Evolutionary conservation across 306 rosid species (phyloP).

Genomic region (Cyclanthera cordifolia): DNA sequence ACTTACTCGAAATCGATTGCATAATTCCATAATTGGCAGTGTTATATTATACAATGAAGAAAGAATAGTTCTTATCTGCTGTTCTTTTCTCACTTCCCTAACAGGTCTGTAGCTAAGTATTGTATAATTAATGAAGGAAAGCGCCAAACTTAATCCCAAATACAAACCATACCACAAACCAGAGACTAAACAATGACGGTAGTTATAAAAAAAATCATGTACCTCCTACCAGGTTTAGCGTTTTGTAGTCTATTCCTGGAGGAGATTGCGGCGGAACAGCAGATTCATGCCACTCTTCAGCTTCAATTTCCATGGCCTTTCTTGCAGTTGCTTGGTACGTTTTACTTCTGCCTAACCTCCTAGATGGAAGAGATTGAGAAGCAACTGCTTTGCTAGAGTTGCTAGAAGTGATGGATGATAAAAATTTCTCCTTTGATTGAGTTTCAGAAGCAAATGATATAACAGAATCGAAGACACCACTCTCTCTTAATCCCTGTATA

Average conservation of each 20-base stretch:
- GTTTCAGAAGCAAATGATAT: constrained; percentile 60
- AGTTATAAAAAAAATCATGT: too few species aligned
- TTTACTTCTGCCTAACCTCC: constrained; percentile 32
- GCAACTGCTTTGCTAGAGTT: constrained; percentile 57
- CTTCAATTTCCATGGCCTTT: constrained; percentile 41
- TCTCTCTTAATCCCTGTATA: constrained; percentile 73
- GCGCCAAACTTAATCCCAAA: too few species aligned
- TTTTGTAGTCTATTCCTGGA: too few species aligned
- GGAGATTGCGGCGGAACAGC: constrained; percentile 84
- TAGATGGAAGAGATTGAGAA: constrained; percentile 56
- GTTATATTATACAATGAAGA: too few species aligned
- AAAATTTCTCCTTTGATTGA: constrained; percentile 62
- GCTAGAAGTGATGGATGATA: constrained; percentile 56
- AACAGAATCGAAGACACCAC: constrained; percentile 78
- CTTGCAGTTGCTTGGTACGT: constrained; percentile 44
- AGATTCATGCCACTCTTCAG: constrained; percentile 30
- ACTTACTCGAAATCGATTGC: too few species aligned
- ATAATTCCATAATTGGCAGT: too few species aligned
- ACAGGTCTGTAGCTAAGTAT: too few species aligned
- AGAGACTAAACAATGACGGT: neutral
- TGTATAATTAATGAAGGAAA: too few species aligned
- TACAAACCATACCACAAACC: too few species aligned
- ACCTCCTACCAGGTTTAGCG: too few species aligned
- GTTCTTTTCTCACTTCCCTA: too few species aligned
- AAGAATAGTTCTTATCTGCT: too few species aligned